Base-by-base conservation (phyloP, 2,329 filamentous ascomycete species). In the Magnaporthales sp. region DNA sequence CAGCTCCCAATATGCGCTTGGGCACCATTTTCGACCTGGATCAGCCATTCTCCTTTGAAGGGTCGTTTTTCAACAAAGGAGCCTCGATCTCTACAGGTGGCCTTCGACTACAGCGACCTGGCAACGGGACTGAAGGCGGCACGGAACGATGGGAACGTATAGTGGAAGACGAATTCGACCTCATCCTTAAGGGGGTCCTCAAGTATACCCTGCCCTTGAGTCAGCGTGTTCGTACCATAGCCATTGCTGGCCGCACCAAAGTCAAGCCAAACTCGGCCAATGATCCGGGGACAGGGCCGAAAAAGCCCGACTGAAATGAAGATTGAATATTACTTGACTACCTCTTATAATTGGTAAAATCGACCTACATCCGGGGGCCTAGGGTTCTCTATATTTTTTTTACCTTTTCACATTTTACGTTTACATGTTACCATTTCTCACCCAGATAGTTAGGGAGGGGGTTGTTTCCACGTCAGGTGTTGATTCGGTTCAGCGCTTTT, bases 131-230 rank as follows among this genome's bases (percentile, higher is more conserved):
- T 0, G 89, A 92, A 60, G 91, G 91, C 56, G 95, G 94, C 9
- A 89, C 89, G 1, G 88, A 91, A 73, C 87, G 93, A 13, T 99
- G 95, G 95, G 92, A 96, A 75, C 86, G 88, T 68, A 93, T 98
- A 62, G 83, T 97, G 64, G 87, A 96, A 70, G 91, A 97, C 76
- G 91, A 94, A 61, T 99, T 98, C 72, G 92, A 97, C 71, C 84
- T 99, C 63, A 94, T 98, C 68, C 86, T 99, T 58, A 89, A 95
- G 72, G 95, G 95, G 26, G 91, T 95, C 15, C 83, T 99, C 71
- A 93, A 93, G 74, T 99, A 99, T 73, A 85, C 80, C 31, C 79
- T 89, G 38, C 87, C 87, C 2, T 78, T 89, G 65, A 89, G 85
- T 71, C 84, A 85, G 70, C 83, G 82, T 66, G 76, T 87, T 51